phyloP scores from a whole-genome alignment of 2,329 filamentous ascomycete species.

The Ophiobolus disseminans region DNA sequence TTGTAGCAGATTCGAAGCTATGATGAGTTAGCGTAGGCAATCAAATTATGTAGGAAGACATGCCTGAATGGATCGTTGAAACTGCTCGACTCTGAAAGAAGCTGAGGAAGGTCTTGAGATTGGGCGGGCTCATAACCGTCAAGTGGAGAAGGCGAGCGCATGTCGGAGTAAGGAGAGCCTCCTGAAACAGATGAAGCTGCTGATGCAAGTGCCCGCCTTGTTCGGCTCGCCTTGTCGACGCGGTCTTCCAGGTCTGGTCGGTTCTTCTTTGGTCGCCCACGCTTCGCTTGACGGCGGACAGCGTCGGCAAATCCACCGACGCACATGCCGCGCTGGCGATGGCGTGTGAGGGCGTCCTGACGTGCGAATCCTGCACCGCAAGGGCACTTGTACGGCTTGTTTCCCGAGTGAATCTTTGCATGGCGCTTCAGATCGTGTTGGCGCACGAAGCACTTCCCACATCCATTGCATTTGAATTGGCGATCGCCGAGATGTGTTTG shows the following conservation, averaged over 20 bases:
- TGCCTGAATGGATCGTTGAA: slow-evolving; percentile 47
- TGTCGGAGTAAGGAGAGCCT: slow-evolving; percentile 43
- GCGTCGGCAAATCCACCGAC: slow-evolving; percentile 89
- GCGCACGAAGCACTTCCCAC: slow-evolving; percentile 93
- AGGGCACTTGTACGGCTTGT: slow-evolving; percentile 93
- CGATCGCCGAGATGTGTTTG: slow-evolving; percentile 97
- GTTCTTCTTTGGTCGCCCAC: slow-evolving; percentile 69
- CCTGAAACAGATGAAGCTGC: slow-evolving; percentile 43
- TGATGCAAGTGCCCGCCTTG: slow-evolving; percentile 52
- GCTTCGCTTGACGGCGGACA: slow-evolving; percentile 70
- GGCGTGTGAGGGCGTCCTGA: slow-evolving; percentile 92
- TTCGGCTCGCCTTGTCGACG: slow-evolving; percentile 63
- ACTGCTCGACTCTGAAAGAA: slow-evolving; percentile 31
- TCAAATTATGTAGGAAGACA: slow-evolving; percentile 2
- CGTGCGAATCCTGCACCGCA: slow-evolving; percentile 95
- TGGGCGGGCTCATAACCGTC: slow-evolving; percentile 34
- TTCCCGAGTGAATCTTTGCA: slow-evolving; percentile 94
- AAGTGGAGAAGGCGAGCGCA: slow-evolving; percentile 36
- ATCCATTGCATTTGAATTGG: slow-evolving; percentile 92
- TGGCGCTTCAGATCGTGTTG: slow-evolving; percentile 98
- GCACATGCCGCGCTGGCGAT: slow-evolving; percentile 95
- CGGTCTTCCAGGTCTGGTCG: slow-evolving; percentile 66
- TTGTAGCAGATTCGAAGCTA: slow-evolving; percentile 43
- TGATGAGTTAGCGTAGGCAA: slow-evolving; percentile 20
- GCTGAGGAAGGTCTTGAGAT: slow-evolving; percentile 23